These are phyloP conservation scores for Apiotrichum mycotoxinovorans DNA, from an alignment of 1,284 basidiomycete species.

Conservation along the genomic window DNA sequence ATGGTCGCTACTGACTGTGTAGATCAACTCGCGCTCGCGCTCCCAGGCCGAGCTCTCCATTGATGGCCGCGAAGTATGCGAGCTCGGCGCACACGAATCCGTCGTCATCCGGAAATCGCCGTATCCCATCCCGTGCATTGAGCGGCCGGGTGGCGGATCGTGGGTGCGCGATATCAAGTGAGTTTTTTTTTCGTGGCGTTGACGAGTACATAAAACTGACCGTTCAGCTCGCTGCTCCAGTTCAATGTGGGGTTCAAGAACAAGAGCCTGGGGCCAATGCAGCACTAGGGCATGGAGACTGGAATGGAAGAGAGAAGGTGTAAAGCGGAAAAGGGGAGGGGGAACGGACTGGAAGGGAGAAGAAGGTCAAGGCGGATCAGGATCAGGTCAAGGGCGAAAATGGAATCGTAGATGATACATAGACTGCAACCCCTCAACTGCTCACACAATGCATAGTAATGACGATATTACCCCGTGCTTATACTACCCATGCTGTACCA, in stretches of 20 bases:
- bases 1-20: constrained; percentile 7
- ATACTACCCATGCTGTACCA: background rate
- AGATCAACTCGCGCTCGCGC: constrained; percentile 82
- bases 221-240: constrained; percentile 65
- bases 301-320: background rate
- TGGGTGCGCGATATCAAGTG: constrained; percentile 94
- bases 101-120: constrained; percentile 80
- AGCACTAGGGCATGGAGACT: background rate
- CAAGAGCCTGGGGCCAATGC: constrained; percentile 53
- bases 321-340: background rate
- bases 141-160: constrained; percentile 78
- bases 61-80: constrained; percentile 80
- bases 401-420: no score
- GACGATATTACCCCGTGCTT: background rate
- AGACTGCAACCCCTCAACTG: no score
- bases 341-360: background rate
- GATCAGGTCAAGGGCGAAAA: background rate
- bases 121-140: constrained; percentile 89
- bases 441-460: background rate
- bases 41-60: constrained; percentile 85
- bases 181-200: constrained; percentile 11
- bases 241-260: constrained; percentile 89
- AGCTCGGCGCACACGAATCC: constrained; percentile 75
- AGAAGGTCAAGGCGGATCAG: background rate
- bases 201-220: background rate